Percentiles rank a stretch among this genome's conserved stretches.
phyloP scores from a whole-genome alignment of 805 yeast species.

The Starmerella vaccinii region DNA sequence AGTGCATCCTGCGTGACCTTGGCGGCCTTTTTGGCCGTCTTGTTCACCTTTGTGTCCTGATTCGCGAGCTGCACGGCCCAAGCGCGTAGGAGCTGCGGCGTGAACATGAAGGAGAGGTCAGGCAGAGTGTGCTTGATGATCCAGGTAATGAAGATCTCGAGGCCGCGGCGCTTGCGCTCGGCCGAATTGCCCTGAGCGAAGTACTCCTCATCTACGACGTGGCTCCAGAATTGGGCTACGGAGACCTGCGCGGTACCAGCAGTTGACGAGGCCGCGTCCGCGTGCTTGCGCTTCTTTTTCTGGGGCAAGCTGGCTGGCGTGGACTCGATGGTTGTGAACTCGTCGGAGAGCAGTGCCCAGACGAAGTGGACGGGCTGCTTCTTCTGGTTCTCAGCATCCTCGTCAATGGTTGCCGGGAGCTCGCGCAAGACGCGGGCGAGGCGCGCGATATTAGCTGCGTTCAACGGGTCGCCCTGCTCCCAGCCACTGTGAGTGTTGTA shows the following conservation, averaged over 20 bases:
- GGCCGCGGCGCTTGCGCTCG: conserved; percentile 80
- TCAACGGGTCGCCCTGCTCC: conserved; percentile 64
- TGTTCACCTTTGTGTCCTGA: conserved; percentile 52
- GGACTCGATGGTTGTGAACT: conserved; percentile 31
- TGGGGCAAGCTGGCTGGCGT: conserved; percentile 18
- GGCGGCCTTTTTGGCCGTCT: conserved; percentile 49
- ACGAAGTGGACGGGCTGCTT: conserved; percentile 27
- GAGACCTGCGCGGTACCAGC: too few species aligned
- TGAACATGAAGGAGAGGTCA: conserved; percentile 23
- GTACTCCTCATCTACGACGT: conserved; percentile 67
- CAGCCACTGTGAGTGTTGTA: conserved; percentile 35
- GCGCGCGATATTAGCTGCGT: conserved; percentile 53
- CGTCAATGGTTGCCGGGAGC: conserved; percentile 30
- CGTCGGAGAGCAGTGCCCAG: conserved; percentile 38
- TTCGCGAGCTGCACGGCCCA: conserved; percentile 69
- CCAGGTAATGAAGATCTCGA: conserved; percentile 54
- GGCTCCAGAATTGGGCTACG: conserved; percentile 60
- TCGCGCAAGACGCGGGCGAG: conserved; percentile 50
- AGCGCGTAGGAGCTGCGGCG: conserved; percentile 34
- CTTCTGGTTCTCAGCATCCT: conserved; percentile 23
- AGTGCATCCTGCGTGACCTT: conserved; percentile 22
- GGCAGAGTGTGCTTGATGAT: conserved; percentile 29
- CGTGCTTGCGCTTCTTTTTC: conserved; percentile 34
- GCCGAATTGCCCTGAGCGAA: conserved; percentile 68
- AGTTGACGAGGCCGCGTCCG: neutral